These are phyloP conservation scores for Drechslerella dactyloides DNA, from an alignment of 2,329 filamentous ascomycete species.

Conservation along the genomic window DNA sequence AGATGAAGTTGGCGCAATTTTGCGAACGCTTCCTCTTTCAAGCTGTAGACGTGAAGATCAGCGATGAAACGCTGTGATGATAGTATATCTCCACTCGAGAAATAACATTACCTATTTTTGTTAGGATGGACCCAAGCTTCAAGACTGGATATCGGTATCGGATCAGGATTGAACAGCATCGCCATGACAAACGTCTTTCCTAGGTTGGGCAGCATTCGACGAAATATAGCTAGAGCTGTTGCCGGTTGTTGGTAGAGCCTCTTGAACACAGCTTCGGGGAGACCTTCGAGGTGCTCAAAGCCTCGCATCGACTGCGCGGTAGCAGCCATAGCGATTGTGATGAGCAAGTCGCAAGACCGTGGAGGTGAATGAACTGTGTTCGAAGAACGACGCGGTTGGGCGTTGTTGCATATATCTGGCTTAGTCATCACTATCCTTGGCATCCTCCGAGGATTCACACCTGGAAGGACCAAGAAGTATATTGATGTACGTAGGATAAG, in stretches of 20 bases:
- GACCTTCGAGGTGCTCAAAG: constrained; percentile 88
- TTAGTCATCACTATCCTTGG: not conserved
- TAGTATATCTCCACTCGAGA: constrained; percentile 26
- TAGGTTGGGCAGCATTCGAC: constrained; percentile 92
- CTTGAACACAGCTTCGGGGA: constrained; percentile 86
- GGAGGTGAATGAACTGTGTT: not conserved
- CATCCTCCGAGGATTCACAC: too few relatives aligned
- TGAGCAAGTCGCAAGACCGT: not conserved
- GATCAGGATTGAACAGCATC: constrained; percentile 84
- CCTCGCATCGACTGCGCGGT: constrained; percentile 34
- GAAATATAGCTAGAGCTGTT: constrained; percentile 91
- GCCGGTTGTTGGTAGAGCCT: constrained; percentile 95
- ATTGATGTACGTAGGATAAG: too few relatives aligned
- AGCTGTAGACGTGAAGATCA: constrained; percentile 64
- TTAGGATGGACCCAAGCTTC: constrained; percentile 82
- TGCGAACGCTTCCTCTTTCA: constrained; percentile 82
- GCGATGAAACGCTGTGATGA: not conserved
- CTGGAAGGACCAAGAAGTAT: not conserved
- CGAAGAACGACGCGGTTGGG: not conserved
- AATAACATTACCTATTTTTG: constrained; percentile 63
- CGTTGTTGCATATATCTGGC: not conserved
- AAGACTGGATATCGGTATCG: constrained; percentile 78
- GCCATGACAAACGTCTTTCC: constrained; percentile 96
- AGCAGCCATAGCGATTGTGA: constrained; percentile 14
- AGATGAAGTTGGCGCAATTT: constrained; percentile 88